Conservation (phyloP, 805 yeast species). For the Hanseniaspora lachancei region DNA sequence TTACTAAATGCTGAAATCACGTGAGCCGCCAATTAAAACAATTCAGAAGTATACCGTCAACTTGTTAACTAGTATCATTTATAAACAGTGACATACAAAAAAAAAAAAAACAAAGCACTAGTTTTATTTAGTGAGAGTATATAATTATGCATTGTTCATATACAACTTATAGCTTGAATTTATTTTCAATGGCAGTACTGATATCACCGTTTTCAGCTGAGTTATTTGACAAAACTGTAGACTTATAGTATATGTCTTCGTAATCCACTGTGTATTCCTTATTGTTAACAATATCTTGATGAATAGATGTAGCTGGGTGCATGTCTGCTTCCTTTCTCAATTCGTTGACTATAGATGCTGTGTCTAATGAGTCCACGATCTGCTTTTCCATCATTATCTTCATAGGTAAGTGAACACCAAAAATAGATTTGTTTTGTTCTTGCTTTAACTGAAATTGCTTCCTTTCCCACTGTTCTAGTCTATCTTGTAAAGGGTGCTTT, state of each 20-base stretch:
- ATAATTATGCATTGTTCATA: not conserved
- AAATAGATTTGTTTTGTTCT: conserved; percentile 68
- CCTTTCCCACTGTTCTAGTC: conserved; percentile 67
- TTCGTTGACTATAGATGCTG: conserved; percentile 6
- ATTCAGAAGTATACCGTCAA: too few relatives aligned
- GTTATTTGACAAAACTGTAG: conserved; percentile 27
- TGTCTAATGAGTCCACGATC: conserved; percentile 53
- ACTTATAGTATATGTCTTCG: conserved; percentile 75
- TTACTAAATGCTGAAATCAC: too few relatives aligned
- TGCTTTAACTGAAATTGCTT: conserved; percentile 56
- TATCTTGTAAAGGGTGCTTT: conserved; percentile 74
- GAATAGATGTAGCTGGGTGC: conserved; percentile 45
- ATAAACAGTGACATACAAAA: not conserved
- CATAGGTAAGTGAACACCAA: conserved; percentile 90
- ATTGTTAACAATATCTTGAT: conserved; percentile 65
- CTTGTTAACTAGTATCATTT: not conserved
- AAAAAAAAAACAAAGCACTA: not conserved
- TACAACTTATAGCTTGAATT: conserved; percentile 35
- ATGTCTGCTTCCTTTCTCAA: conserved; percentile 23
- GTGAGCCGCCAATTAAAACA: too few relatives aligned
- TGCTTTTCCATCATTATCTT: conserved; percentile 79
- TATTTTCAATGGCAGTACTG: conserved; percentile 62
- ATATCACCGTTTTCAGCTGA: conserved; percentile 33
- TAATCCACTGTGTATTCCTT: conserved; percentile 72
- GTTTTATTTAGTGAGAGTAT: not conserved